Percentiles rank a stretch among this genome's conserved stretches.
These are phyloP conservation scores for Trichoderma atrobrunneum DNA, from an alignment of 2,329 filamentous ascomycete genomes.

Conservation along the genomic window DNA sequence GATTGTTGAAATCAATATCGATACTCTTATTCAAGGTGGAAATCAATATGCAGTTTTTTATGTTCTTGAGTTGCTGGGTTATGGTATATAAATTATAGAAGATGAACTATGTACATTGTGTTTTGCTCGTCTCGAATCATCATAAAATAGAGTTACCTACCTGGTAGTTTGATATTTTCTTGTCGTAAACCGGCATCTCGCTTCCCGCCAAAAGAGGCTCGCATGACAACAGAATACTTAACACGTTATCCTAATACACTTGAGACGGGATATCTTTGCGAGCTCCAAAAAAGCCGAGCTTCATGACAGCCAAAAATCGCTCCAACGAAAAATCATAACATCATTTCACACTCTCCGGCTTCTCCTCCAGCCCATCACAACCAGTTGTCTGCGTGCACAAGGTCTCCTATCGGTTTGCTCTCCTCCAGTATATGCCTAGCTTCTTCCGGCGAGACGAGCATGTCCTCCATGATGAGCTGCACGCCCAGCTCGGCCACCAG, in stretches of 20 bases:
- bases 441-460: slow-evolving; percentile 42
- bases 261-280: neutral
- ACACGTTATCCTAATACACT: neutral
- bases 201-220: neutral
- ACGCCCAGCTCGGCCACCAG: slow-evolving; percentile 70
- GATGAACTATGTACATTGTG: neutral
- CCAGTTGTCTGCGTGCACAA: slow-evolving; percentile 60
- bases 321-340: neutral
- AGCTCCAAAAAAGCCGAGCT: neutral
- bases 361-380: neutral
- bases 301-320: neutral
- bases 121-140: neutral
- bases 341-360: neutral
- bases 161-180: neutral
- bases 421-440: slow-evolving; percentile 59
- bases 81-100: neutral
- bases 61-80: neutral
- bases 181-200: neutral
- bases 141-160: neutral
- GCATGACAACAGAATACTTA: neutral
- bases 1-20: neutral
- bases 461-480: slow-evolving; percentile 56
- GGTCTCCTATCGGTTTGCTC: slow-evolving; percentile 64
- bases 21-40: neutral
- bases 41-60: neutral